Evolutionary conservation across 177 flowering plant species (phyloP).

Genomic region (Vitis hybrid): DNA sequence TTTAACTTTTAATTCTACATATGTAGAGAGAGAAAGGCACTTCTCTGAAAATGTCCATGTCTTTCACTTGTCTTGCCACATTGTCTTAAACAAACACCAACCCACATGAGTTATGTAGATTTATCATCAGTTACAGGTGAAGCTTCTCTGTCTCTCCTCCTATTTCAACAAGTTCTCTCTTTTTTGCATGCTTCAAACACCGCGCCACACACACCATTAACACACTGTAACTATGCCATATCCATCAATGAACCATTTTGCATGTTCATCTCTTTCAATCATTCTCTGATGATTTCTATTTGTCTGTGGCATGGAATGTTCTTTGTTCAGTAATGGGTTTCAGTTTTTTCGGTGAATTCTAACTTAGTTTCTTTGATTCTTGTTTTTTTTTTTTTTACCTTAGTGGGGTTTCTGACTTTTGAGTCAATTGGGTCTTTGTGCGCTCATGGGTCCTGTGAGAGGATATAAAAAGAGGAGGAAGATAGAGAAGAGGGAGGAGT

Average conservation of each 20-base stretch:
- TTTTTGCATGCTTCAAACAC: constrained; percentile 9
- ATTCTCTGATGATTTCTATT: constrained; percentile 9
- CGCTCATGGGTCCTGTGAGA: constrained; percentile 57
- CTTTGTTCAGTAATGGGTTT: constrained; percentile 25
- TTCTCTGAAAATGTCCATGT: constrained; percentile 6
- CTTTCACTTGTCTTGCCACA: constrained; percentile 17
- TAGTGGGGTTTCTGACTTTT: constrained; percentile 18
- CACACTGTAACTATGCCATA: background rate
- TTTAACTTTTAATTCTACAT: background rate
- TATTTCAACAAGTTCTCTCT: background rate
- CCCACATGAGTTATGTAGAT: constrained; percentile 9
- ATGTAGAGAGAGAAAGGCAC: background rate
- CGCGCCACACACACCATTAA: background rate
- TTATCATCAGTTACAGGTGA: constrained; percentile 2
- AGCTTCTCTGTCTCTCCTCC: background rate
- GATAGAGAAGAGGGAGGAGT: constrained; percentile 34
- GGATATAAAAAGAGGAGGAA: constrained; percentile 55
- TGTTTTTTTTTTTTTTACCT: constrained; percentile 7
- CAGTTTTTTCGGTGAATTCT: constrained; percentile 12
- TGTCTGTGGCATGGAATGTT: background rate
- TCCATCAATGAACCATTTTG: background rate
- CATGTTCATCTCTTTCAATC: constrained; percentile 12
- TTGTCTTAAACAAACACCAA: constrained; percentile 14
- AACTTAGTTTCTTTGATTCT: constrained; percentile 4
- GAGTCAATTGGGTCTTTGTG: constrained; percentile 22